A percentile compares a stretch with the other conserved stretches of the same genome.
phyloP scores from a whole-genome alignment of 169 alveolate genomes.

The Neospora caninum region DNA sequence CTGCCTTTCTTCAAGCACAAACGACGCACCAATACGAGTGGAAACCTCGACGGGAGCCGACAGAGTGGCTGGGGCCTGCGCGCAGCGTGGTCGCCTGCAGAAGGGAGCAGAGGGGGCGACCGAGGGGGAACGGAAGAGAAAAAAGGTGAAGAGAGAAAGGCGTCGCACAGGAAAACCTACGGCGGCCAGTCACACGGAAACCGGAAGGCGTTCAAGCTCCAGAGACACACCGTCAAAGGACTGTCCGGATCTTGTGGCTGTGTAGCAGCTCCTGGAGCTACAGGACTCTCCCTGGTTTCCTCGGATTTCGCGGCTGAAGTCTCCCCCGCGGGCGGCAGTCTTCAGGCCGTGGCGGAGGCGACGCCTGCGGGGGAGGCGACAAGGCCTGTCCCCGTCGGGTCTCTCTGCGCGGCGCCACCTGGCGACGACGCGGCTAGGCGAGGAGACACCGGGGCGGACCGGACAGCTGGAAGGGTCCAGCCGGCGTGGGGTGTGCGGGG shows the following conservation, averaged over 20 bases:
- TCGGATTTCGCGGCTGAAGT: too few relatives aligned
- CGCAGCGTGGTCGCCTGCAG: background rate
- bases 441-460: too few relatives aligned
- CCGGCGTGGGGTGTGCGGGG: too few relatives aligned
- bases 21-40: background rate
- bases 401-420: too few relatives aligned
- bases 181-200: background rate
- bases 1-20: too few relatives aligned
- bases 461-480: too few relatives aligned
- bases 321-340: too few relatives aligned
- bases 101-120: background rate
- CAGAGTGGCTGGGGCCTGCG: background rate
- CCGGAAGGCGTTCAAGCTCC: conserved; percentile 1
- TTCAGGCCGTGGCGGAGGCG: background rate
- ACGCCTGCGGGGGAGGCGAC: background rate
- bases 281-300: too few relatives aligned
- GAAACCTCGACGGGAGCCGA: background rate
- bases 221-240: conserved; percentile 7
- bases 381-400: background rate
- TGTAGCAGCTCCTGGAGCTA: too few relatives aligned
- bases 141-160: background rate
- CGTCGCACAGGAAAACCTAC: background rate
- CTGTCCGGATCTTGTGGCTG: background rate
- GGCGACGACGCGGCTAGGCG: too few relatives aligned
- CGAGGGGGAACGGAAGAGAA: background rate